Percentiles rank a stretch among this genome's conserved stretches.
phyloP scores from a whole-genome alignment of 345 rosid species.

The Eucalyptus tenuipes region DNA sequence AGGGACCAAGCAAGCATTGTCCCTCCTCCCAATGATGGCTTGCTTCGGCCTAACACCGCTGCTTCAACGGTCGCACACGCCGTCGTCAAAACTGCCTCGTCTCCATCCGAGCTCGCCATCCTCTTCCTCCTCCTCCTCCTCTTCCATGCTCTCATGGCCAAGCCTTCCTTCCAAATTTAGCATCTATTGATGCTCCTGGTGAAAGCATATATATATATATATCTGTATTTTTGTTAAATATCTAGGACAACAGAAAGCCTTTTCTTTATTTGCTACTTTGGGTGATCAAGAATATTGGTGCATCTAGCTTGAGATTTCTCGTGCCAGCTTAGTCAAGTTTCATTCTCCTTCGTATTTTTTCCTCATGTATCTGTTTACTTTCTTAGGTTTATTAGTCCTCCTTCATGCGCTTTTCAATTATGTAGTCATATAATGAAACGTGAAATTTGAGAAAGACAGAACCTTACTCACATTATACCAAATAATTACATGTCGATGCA shows the following conservation, averaged over 20 bases:
- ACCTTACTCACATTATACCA: neutral
- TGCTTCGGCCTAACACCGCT: constrained; percentile 7
- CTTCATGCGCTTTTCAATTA: neutral
- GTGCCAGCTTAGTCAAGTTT: neutral
- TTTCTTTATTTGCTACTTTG: neutral
- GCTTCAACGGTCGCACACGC: constrained; percentile 25
- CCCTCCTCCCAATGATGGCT: constrained; percentile 27
- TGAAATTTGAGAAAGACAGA: neutral
- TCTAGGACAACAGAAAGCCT: neutral
- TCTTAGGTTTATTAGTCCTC: neutral
- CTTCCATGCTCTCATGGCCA: constrained; percentile 11
- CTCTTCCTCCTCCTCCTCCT: constrained; percentile 3
- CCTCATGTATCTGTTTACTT: neutral
- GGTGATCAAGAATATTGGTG: neutral
- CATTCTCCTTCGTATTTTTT: neutral
- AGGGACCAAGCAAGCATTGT: constrained; percentile 41
- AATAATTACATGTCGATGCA: neutral
- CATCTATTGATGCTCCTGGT: constrained; percentile 15
- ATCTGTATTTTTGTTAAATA: constrained; percentile 29
- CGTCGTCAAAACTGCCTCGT: neutral
- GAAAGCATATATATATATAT: constrained; percentile 30
- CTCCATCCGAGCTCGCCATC: constrained; percentile 1
- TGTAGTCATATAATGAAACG: neutral
- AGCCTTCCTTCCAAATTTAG: constrained; percentile 15
- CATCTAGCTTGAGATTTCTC: neutral